Evolutionary conservation across 345 rosid species (phyloP).

Genomic region (Salix suchowensis): DNA sequence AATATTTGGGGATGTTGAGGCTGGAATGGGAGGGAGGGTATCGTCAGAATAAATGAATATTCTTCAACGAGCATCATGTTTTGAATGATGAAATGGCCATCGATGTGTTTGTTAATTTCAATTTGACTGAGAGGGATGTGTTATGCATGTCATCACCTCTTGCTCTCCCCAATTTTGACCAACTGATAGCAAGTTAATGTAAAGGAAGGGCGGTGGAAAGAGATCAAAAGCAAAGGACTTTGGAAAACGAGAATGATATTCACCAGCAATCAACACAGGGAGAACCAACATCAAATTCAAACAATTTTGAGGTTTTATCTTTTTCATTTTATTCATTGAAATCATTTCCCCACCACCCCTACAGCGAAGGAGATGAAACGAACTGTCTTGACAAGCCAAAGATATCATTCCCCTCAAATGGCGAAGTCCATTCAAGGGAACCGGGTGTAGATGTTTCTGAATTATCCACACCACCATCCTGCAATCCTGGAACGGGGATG

Average conservation of each 20-base stretch:
- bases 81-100: too few relatives aligned
- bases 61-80: too few relatives aligned
- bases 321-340: neutral
- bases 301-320: constrained; percentile 28
- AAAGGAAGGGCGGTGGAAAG: neutral
- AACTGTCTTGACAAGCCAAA: constrained; percentile 83
- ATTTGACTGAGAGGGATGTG: too few relatives aligned
- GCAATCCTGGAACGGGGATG: constrained; percentile 37
- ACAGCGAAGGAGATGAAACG: constrained; percentile 75
- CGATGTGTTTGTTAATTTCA: too few relatives aligned
- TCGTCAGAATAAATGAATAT: neutral
- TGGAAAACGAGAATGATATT: constrained; percentile 12
- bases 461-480: constrained; percentile 29
- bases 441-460: constrained; percentile 41
- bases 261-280: constrained; percentile 22
- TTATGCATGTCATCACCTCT: too few relatives aligned
- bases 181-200: too few relatives aligned
- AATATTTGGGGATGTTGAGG: neutral
- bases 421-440: constrained; percentile 79
- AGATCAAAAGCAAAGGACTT: neutral
- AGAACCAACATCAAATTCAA: constrained; percentile 41
- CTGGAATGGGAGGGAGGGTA: neutral
- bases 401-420: constrained; percentile 85
- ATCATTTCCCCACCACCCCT: constrained; percentile 20
- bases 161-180: neutral